These are phyloP conservation scores for Debaryomyces hansenii DNA, from an alignment of 805 yeast species.

Conservation along the genomic window DNA sequence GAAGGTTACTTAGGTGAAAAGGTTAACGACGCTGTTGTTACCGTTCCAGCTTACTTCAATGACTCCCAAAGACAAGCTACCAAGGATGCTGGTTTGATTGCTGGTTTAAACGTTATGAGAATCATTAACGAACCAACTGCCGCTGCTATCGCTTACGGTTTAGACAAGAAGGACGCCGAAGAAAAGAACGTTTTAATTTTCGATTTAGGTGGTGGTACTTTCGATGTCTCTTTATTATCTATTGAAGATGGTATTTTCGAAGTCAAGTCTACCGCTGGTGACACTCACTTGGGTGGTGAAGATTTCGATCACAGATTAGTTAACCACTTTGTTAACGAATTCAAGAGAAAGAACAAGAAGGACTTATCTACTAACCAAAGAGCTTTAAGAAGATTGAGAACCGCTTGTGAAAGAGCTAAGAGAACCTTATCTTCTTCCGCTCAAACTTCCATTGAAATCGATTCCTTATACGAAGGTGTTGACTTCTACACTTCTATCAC, in stretches of 20 bases:
- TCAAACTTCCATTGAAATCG: constrained; percentile 89
- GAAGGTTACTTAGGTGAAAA: constrained; percentile 69
- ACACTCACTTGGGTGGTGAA: constrained; percentile 81
- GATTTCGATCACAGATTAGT: constrained; percentile 97
- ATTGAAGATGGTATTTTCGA: constrained; percentile 51
- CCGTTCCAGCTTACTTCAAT: constrained; percentile 96
- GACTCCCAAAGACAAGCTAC: constrained; percentile 99
- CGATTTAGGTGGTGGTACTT: constrained; percentile 53
- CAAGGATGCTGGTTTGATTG: constrained; percentile 95
- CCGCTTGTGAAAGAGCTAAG: constrained; percentile 99
- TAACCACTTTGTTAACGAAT: constrained; percentile 88
- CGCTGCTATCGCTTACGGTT: constrained; percentile 68
- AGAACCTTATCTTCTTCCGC: constrained; percentile 96
- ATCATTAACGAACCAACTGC: constrained; percentile 93
- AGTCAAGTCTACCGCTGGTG: constrained; percentile 52
- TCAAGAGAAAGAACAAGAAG: constrained; percentile 97
- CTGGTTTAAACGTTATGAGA: constrained; percentile 92
- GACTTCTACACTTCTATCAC: constrained; percentile 96
- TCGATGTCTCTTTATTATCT: constrained; percentile 47
- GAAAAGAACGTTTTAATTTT: constrained; percentile 62
- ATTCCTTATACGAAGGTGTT: constrained; percentile 90
- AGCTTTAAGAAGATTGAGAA: constrained; percentile 97
- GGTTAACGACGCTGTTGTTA: constrained; percentile 84
- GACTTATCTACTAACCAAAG: constrained; percentile 92
- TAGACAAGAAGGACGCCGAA: constrained; percentile 51